These are phyloP conservation scores for Lactifluus volemus DNA, from an alignment of 768 basidiomycete genomes.

Conservation along the genomic window DNA sequence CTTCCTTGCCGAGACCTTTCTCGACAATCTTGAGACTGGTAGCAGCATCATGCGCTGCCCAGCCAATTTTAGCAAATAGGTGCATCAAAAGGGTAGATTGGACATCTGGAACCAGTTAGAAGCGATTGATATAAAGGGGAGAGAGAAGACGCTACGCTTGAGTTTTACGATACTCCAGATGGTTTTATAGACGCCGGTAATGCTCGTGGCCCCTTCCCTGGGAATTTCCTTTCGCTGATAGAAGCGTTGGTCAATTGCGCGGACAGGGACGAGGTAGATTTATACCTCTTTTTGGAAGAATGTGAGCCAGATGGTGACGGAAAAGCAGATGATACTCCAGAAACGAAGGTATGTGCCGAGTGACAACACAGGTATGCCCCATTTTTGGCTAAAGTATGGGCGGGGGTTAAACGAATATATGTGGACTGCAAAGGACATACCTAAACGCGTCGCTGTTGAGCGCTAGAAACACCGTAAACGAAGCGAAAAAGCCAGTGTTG, in stretches of 20 bases:
- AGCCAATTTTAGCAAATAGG: constrained; percentile 88
- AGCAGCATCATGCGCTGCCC: constrained; percentile 87
- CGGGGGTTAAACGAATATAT: not conserved
- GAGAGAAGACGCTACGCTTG: constrained; percentile 51
- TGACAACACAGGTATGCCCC: constrained; percentile 66
- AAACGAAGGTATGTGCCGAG: constrained; percentile 78
- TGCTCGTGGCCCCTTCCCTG: constrained; percentile 80
- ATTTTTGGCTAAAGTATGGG: constrained; percentile 44
- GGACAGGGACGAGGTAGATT: not conserved
- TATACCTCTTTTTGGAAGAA: constrained; percentile 85
- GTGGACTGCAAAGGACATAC: constrained; percentile 28
- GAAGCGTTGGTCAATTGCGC: not conserved
- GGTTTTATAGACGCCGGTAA: constrained; percentile 82
- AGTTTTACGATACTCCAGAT: constrained; percentile 93
- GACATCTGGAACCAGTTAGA: constrained; percentile 50
- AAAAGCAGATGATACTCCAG: constrained; percentile 73
- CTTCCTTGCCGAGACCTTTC: constrained; percentile 92
- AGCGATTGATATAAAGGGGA: not conserved
- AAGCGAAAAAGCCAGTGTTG: constrained; percentile 91
- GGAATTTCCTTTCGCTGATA: constrained; percentile 63
- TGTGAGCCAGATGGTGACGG: constrained; percentile 81
- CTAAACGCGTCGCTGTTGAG: constrained; percentile 89
- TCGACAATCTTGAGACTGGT: constrained; percentile 92
- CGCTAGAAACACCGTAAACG: constrained; percentile 95
- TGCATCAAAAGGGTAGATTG: constrained; percentile 83